Conservation (phyloP, 805 yeast genomes). For the Candida railenensis region DNA sequence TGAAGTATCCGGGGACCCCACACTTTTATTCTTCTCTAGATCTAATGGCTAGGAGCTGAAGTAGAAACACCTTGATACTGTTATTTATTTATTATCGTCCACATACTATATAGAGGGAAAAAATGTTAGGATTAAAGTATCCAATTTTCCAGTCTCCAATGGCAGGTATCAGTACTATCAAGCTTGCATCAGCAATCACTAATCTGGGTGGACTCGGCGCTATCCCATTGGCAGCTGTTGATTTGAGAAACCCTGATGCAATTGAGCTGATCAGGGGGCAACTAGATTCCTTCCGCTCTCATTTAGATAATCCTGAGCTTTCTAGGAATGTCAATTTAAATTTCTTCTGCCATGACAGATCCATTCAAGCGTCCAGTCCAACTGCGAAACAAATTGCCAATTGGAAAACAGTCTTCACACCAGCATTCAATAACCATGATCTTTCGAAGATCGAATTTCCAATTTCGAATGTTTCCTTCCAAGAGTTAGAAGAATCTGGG, state of each 20-base stretch:
- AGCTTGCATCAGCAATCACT: conserved; percentile 43
- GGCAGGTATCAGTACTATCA: conserved; percentile 54
- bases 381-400: conserved; percentile 16
- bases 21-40: too few species aligned
- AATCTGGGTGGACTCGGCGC: conserved; percentile 53
- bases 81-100: too few species aligned
- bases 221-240: conserved; percentile 36
- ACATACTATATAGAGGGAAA: not conserved
- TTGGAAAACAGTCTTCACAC: conserved; percentile 19
- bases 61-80: too few species aligned
- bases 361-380: conserved; percentile 11
- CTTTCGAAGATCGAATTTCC: conserved; percentile 8
- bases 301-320: conserved; percentile 8
- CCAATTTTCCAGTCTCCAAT: conserved; percentile 59
- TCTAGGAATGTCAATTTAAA: conserved; percentile 39
- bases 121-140: conserved; percentile 23
- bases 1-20: too few species aligned
- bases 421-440: conserved; percentile 6
- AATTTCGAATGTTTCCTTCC: conserved; percentile 27
- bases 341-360: conserved; percentile 44
- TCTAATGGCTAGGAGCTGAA: too few species aligned
- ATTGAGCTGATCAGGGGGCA: conserved; percentile 10
- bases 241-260: conserved; percentile 20
- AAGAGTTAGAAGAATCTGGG: conserved; percentile 21
- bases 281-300: conserved; percentile 14